Evolutionary conservation across 2,329 filamentous ascomycete species (phyloP).

Genomic region (Botryotinia narcissicola): DNA sequence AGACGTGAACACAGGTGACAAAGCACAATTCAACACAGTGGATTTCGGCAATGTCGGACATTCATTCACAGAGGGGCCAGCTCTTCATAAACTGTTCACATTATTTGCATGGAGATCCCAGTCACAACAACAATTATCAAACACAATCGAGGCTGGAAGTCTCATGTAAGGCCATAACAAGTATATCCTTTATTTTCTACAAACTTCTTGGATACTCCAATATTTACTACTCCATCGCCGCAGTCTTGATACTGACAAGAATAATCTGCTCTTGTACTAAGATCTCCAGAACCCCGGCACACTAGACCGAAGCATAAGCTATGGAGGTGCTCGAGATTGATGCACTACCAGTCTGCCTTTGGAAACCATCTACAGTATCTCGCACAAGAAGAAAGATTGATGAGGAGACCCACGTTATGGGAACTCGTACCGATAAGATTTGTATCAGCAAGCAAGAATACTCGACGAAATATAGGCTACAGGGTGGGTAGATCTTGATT

Average conservation of each 20-base stretch:
- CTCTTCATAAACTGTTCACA: background rate
- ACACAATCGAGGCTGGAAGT: background rate
- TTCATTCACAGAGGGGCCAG: background rate
- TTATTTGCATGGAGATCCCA: background rate
- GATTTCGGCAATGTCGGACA: background rate
- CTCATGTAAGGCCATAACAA: background rate
- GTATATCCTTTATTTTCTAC: background rate
- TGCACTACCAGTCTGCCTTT: no score
- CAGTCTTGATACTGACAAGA: background rate
- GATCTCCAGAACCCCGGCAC: no score
- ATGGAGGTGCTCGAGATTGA: background rate
- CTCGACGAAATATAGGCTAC: slow-evolving; percentile 35
- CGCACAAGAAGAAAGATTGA: slow-evolving; percentile 40
- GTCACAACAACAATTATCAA: background rate
- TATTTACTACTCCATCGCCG: background rate
- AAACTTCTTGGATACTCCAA: background rate
- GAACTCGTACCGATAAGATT: slow-evolving; percentile 26
- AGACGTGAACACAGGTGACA: background rate
- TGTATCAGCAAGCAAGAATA: background rate
- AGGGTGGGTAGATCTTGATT: slow-evolving; percentile 50
- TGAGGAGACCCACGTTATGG: slow-evolving; percentile 41
- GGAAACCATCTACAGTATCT: background rate
- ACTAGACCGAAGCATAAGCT: background rate
- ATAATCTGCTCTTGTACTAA: background rate
- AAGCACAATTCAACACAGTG: background rate